phyloP scores from a whole-genome alignment of 2,329 filamentous ascomycete genomes.

The Pseudohalonectria lignicola region DNA sequence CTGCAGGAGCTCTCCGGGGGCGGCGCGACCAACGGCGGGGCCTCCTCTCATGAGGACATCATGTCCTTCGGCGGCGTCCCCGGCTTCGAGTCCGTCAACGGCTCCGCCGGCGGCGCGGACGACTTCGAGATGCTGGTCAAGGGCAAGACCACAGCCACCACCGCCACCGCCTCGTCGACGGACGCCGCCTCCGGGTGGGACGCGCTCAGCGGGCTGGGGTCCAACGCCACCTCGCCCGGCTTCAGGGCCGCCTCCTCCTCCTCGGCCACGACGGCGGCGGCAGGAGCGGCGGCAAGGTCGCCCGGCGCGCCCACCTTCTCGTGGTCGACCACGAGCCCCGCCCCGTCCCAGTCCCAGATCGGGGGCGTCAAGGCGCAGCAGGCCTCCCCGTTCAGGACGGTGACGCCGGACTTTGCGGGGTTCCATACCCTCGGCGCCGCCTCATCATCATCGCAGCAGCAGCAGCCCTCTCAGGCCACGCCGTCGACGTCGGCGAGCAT shows the following conservation, averaged over 20 bases:
- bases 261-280: conserved; percentile 12
- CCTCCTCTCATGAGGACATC: conserved; percentile 50
- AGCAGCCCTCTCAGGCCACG: conserved; percentile 51
- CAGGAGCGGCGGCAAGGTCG: conserved; percentile 7
- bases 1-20: conserved; percentile 62
- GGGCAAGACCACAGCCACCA: conserved; percentile 40
- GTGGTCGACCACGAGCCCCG: conserved; percentile 49
- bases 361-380: conserved; percentile 24
- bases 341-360: conserved; percentile 17
- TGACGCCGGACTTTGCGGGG: conserved; percentile 45
- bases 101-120: conserved; percentile 48
- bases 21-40: conserved; percentile 40
- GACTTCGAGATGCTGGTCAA: conserved; percentile 89
- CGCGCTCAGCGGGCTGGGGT: conserved; percentile 17
- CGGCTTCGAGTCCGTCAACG: conserved; percentile 41
- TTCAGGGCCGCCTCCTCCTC: conserved; percentile 11
- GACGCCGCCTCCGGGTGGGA: no score
- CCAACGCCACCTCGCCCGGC: conserved; percentile 21
- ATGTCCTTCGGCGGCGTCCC: conserved; percentile 60
- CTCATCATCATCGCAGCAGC: no score
- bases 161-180: conserved; percentile 25
- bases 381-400: conserved; percentile 35
- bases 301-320: conserved; percentile 43
- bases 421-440: conserved; percentile 47
- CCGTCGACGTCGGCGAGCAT: conserved; percentile 25